Evolutionary conservation across 257 asterid genomes (phyloP).

Genomic region (Plantago major): DNA sequence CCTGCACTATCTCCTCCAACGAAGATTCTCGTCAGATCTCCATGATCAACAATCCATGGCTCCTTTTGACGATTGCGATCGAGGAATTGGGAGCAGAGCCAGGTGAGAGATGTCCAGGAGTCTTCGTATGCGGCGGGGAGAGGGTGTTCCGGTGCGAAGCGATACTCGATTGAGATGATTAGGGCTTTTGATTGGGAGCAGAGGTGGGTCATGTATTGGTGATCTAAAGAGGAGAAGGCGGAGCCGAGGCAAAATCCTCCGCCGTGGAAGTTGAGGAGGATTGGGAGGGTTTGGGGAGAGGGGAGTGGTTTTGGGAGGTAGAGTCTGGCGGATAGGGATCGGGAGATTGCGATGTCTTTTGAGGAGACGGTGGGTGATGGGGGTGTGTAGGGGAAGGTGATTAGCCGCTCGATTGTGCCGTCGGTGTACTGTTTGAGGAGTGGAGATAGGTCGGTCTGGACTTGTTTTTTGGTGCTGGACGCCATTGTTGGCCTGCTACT

Average conservation of each 20-base stretch:
- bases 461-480: conserved; percentile 10
- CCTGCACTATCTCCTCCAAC: conserved; percentile 39
- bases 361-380: conserved; percentile 26
- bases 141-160: conserved; percentile 47
- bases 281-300: conserved; percentile 19
- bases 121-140: conserved; percentile 36
- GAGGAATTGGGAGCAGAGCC: conserved; percentile 21
- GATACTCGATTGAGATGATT: conserved; percentile 28
- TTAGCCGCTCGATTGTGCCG: conserved; percentile 21
- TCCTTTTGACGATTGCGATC: conserved; percentile 6
- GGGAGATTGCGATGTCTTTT: conserved; percentile 19
- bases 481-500: conserved; percentile 2
- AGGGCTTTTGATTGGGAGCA: conserved; percentile 18
- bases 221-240: conserved; percentile 12
- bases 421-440: conserved; percentile 19
- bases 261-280: conserved; percentile 30
- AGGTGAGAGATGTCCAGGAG: conserved; percentile 31
- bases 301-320: conserved; percentile 22
- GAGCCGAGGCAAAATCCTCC: conserved; percentile 29
- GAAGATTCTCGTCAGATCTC: conserved; percentile 27
- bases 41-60: conserved; percentile 26
- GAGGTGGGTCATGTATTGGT: conserved; percentile 17
- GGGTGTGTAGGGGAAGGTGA: conserved; percentile 13
- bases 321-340: conserved; percentile 23
- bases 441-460: conserved; percentile 22